Evolutionary conservation across 371 early-diverging fungal species (phyloP).

Genomic region (Mortierella polycephala): DNA sequence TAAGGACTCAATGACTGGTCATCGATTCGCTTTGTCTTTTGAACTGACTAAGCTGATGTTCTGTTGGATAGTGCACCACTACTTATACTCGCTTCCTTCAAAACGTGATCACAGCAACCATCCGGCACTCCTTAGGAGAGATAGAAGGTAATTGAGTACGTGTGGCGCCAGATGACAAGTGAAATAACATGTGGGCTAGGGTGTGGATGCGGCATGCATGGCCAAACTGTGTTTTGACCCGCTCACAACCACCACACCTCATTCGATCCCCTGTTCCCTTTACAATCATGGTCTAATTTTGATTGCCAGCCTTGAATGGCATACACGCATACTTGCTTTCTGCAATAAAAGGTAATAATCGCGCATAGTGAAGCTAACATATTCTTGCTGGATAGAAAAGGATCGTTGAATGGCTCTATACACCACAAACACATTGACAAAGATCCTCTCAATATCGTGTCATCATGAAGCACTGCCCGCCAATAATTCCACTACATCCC

Average conservation of each 20-base stretch:
- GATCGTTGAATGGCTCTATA: neutral
- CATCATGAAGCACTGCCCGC: constrained; percentile 32
- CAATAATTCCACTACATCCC: constrained; percentile 17
- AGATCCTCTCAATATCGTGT: constrained; percentile 45
- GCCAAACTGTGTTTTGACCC: constrained; percentile 40
- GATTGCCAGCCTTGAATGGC: neutral
- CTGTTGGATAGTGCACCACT: constrained; percentile 8
- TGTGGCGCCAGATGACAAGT: constrained; percentile 13
- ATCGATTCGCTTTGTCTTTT: neutral
- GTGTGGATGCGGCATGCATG: constrained; percentile 2
- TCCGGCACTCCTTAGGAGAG: no score
- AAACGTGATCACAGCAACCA: no score
- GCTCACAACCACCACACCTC: constrained; percentile 19
- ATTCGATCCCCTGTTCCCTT: neutral
- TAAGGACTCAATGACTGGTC: neutral
- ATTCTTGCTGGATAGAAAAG: neutral
- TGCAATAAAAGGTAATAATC: no score
- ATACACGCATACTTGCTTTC: neutral
- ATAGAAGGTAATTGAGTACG: neutral
- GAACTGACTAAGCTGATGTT: neutral
- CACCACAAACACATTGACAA: constrained; percentile 43
- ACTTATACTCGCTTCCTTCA: neutral
- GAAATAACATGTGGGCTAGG: no score
- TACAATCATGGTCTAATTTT: constrained; percentile 3
- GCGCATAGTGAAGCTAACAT: no score